phyloP scores from a whole-genome alignment of 2,329 filamentous ascomycete species.

The Colletotrichum falcatum region DNA sequence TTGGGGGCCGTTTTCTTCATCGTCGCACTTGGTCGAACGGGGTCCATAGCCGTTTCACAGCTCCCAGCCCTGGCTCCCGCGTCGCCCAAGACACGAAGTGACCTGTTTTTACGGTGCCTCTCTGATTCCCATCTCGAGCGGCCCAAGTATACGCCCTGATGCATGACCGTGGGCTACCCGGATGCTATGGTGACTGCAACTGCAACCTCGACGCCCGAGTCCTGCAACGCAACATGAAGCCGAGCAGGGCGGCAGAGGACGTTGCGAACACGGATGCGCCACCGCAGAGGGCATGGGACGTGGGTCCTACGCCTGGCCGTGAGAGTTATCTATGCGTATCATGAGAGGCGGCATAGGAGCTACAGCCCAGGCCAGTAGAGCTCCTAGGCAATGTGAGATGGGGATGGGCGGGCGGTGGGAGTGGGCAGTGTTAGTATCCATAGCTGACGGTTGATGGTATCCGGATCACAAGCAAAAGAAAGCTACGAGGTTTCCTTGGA shows the following conservation, averaged over 20 bases:
- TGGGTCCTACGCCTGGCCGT: constrained; percentile 2
- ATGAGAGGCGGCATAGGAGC: neutral
- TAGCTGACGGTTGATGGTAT: neutral
- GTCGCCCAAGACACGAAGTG: too few relatives aligned
- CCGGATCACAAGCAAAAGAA: too few relatives aligned
- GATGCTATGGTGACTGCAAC: neutral
- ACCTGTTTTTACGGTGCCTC: too few relatives aligned
- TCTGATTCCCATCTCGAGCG: too few relatives aligned
- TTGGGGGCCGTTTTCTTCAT: too few relatives aligned
- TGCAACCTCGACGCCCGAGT: neutral
- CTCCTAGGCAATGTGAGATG: neutral
- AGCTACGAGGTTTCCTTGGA: neutral
- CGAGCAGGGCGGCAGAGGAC: constrained; percentile 10
- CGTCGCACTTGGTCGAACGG: too few relatives aligned
- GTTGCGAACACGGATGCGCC: neutral
- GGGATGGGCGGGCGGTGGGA: neutral
- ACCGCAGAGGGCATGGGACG: constrained; percentile 6
- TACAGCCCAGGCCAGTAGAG: neutral
- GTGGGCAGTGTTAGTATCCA: neutral
- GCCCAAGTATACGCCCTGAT: too few relatives aligned
- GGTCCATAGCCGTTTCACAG: too few relatives aligned
- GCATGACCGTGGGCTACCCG: neutral
- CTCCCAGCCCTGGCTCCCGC: too few relatives aligned
- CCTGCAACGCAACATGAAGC: neutral
- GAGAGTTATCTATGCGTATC: neutral